Evolutionary conservation across 1,284 basidiomycete genomes (phyloP), one percentile per base, ranked within the genome.

Genomic region (Tylopilus sp.): DNA sequence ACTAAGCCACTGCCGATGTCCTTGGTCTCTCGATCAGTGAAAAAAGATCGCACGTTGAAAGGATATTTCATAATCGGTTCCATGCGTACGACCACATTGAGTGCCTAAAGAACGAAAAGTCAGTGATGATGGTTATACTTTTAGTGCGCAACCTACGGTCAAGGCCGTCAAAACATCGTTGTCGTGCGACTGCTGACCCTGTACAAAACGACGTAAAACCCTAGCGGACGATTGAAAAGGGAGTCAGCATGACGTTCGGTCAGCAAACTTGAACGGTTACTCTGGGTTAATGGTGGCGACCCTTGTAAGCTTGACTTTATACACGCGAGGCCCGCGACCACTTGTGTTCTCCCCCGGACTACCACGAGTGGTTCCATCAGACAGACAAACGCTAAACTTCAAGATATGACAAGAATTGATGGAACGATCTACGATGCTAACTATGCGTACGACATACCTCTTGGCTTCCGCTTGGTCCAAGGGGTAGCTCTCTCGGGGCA

Each of bases 71-170:
- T 69, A 0, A 77, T 80, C 0, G 85, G 84, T 52, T 83, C 79
- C 83, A 86, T 86, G 13, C 86, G 76, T 30, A 89, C 76, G 13
- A 86, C 82, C 28, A 89, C 84, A 57, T 90, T 90, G 44, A 89
- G 66, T 0, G 86, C 82, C 82, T 87, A 49, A 42, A n/a, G 11
- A 38, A 37, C 38, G 47, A 31, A 19, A 49, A 19, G 29, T 52
- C 15, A 57, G 25, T 30, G 18, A 41, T 19, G 18, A 25, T 18
- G 21, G 5, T 34, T 15, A 41, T 42, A 19, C 16, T 13, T 29
- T 35, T 2, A 4, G 19, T 9, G 35, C 12, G 11, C 25, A 46
- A 61, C 74, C 47, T 52, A 82, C 86, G 6, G 83, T 89, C 56
- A 88, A 82, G 0, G 86, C 86, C 2, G 86, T 89, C 30, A 84